Percentiles rank a stretch among this genome's conserved stretches.
Conservation (phyloP, 2,329 filamentous ascomycete species). For the Aspergillus fumigatus region DNA sequence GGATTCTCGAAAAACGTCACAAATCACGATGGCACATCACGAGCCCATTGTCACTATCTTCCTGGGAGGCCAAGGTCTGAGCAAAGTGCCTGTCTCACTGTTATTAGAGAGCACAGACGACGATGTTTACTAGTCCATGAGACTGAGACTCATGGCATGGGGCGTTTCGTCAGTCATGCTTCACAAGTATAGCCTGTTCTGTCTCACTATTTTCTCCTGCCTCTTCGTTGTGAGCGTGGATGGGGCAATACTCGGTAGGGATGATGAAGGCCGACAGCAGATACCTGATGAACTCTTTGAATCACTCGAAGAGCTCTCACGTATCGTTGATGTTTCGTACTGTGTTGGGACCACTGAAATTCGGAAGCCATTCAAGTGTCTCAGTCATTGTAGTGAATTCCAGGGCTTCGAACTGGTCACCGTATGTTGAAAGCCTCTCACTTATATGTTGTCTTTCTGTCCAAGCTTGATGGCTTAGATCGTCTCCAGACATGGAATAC, state of each 20-base stretch:
- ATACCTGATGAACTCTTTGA: constrained; percentile 66
- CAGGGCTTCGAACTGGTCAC: constrained; percentile 70
- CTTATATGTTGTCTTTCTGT: background rate
- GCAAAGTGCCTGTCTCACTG: background rate
- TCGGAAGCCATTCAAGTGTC: constrained; percentile 75
- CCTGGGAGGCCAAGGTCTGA: background rate
- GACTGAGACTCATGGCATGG: background rate
- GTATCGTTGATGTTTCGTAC: constrained; percentile 90
- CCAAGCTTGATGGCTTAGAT: constrained; percentile 1
- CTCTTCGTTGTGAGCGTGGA: background rate
- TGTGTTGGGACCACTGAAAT: constrained; percentile 86
- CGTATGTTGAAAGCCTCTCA: constrained; percentile 27
- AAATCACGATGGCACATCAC: background rate
- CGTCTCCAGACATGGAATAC: constrained; percentile 72
- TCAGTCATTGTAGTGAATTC: constrained; percentile 81
- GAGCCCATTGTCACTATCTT: background rate
- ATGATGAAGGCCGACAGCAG: constrained; percentile 6
- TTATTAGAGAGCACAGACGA: background rate
- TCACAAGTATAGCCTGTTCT: background rate
- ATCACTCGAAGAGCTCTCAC: constrained; percentile 80
- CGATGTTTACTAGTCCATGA: background rate
- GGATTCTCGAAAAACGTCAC: background rate
- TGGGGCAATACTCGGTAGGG: background rate
- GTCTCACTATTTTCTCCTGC: background rate
- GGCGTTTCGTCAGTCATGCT: background rate